phyloP scores from a whole-genome alignment of 129 eudicot species.

The Silybum marianum region DNA sequence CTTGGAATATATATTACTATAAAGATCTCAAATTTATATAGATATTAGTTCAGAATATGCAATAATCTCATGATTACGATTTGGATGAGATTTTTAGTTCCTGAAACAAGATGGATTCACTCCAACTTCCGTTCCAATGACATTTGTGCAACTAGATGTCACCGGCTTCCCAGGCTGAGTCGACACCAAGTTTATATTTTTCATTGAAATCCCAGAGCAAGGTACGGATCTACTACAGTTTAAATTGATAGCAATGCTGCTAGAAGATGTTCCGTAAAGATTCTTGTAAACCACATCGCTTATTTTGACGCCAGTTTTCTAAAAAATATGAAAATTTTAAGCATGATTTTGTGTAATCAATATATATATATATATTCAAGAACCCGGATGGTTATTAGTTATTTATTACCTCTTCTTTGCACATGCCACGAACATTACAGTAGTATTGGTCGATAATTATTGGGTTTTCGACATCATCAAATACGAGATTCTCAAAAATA shows the following conservation, averaged over 20 bases:
- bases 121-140: conserved; percentile 43
- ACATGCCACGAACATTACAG: conserved; percentile 40
- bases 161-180: conserved; percentile 33
- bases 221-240: conserved; percentile 58
- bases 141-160: conserved; percentile 53
- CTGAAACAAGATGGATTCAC: conserved; percentile 57
- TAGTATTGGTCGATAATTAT: conserved; percentile 80
- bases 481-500: conserved; percentile 47
- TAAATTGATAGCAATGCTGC: conserved; percentile 50
- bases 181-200: conserved; percentile 36
- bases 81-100: background rate
- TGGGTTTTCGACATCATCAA: conserved; percentile 54
- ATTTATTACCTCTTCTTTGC: conserved; percentile 47
- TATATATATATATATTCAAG: background rate
- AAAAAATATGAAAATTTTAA: conserved; percentile 1
- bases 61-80: conserved; percentile 18
- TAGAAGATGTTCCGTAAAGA: conserved; percentile 52
- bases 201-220: conserved; percentile 51
- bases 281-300: conserved; percentile 55
- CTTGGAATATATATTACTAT: conserved; percentile 22
- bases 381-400: background rate
- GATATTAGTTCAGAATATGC: conserved; percentile 16
- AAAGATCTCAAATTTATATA: conserved; percentile 22
- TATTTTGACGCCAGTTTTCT: conserved; percentile 67
- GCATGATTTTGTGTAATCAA: background rate